phyloP scores from a whole-genome alignment of 805 yeast genomes.

The Kluyveromyces siamensis region DNA sequence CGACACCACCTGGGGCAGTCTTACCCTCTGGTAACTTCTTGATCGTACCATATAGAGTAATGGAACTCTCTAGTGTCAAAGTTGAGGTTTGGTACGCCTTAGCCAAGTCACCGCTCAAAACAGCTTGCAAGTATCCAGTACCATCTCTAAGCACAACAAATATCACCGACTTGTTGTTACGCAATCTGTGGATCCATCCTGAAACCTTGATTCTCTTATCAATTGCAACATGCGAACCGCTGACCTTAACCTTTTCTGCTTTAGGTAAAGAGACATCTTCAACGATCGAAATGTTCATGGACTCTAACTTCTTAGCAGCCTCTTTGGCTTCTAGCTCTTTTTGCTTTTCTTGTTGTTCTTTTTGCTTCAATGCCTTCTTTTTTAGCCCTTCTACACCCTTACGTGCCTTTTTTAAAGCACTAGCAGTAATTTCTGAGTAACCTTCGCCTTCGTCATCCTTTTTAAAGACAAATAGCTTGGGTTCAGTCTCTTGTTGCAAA shows the following conservation, averaged over 20 bases:
- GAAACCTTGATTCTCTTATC: constrained; percentile 67
- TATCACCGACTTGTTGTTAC: constrained; percentile 85
- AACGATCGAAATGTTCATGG: constrained; percentile 62
- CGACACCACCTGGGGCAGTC: constrained; percentile 96
- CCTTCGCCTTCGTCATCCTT: constrained; percentile 34
- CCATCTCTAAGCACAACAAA: constrained; percentile 94
- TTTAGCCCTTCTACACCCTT: constrained; percentile 89
- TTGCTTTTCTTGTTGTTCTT: constrained; percentile 41
- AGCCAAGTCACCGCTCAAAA: constrained; percentile 85
- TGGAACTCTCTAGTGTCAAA: constrained; percentile 82
- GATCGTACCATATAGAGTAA: constrained; percentile 71
- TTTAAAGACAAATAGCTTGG: constrained; percentile 49
- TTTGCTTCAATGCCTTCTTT: constrained; percentile 53
- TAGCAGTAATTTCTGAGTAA: constrained; percentile 72
- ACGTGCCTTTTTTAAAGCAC: constrained; percentile 92
- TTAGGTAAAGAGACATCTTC: constrained; percentile 67
- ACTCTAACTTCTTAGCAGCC: constrained; percentile 64
- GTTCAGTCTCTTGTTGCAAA: constrained; percentile 34
- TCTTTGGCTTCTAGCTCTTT: constrained; percentile 58
- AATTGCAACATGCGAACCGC: constrained; percentile 41
- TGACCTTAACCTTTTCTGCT: constrained; percentile 62
- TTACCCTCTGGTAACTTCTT: constrained; percentile 90
- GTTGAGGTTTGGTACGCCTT: constrained; percentile 77
- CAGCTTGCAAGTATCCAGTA: constrained; percentile 80
- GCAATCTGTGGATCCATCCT: constrained; percentile 96